Conservation (phyloP, 148 eudicot species). For the Rhododendron ferrugineum region DNA sequence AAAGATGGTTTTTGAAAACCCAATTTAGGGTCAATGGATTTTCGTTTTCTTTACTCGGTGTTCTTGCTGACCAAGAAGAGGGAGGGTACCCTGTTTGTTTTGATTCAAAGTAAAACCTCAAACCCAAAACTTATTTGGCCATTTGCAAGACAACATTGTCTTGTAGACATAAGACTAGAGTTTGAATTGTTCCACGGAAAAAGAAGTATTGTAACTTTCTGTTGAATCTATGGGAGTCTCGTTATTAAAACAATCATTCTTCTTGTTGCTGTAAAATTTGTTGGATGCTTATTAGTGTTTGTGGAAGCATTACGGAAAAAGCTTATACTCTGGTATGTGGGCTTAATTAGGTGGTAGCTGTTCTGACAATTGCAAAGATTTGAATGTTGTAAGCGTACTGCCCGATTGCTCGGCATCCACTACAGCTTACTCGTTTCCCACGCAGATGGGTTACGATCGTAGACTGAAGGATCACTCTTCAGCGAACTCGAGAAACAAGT, state of each 20-base stretch:
- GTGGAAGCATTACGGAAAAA: neutral
- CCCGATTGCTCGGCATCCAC: constrained; percentile 14
- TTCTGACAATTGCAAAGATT: constrained; percentile 33
- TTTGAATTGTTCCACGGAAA: neutral
- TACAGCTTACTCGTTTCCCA: constrained; percentile 5
- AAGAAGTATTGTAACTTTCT: neutral
- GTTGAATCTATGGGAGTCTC: neutral
- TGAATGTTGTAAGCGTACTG: constrained; percentile 26
- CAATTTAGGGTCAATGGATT: neutral
- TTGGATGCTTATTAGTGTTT: neutral
- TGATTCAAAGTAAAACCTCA: neutral
- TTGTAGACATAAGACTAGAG: neutral
- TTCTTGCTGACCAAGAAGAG: neutral
- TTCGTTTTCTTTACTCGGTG: neutral
- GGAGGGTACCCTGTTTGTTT: neutral
- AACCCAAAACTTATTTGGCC: neutral
- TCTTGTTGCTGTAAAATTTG: neutral
- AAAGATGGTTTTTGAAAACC: neutral
- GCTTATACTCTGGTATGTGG: neutral
- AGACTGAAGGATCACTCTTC: constrained; percentile 14
- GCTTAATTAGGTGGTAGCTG: constrained; percentile 14
- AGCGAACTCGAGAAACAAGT: constrained; percentile 24
- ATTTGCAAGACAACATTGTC: neutral
- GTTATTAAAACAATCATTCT: neutral
- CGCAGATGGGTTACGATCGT: constrained; percentile 7